Conservation (phyloP, 2,329 filamentous ascomycete genomes). For the Apiospora hydei region DNA sequence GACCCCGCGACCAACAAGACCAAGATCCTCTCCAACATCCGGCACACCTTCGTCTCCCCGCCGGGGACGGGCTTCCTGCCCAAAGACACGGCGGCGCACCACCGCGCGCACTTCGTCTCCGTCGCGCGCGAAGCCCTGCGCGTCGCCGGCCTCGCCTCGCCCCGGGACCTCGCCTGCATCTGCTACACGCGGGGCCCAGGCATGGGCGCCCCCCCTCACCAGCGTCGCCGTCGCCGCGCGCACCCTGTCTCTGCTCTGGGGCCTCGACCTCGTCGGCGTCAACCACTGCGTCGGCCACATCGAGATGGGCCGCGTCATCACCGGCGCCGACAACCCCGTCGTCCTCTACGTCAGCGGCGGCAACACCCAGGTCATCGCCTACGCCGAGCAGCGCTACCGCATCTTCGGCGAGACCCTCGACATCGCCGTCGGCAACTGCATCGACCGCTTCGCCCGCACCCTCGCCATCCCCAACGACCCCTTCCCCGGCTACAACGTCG, state of each 20-base stretch:
- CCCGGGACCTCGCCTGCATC: slow-evolving; percentile 82
- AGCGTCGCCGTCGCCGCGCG: slow-evolving; percentile 86
- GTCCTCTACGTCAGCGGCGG: slow-evolving; percentile 95
- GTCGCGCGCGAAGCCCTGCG: slow-evolving; percentile 82
- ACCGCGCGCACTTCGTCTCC: slow-evolving; percentile 82
- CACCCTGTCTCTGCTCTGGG: slow-evolving; percentile 84
- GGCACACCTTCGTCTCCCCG: slow-evolving; percentile 91
- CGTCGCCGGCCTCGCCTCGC: slow-evolving; percentile 64
- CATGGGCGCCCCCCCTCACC: slow-evolving; percentile 94
- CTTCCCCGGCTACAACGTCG: slow-evolving; percentile 96
- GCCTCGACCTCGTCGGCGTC: slow-evolving; percentile 87
- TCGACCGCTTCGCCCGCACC: slow-evolving; percentile 93
- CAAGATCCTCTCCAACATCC: slow-evolving; percentile 87
- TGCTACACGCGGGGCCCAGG: slow-evolving; percentile 96
- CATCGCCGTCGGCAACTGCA: slow-evolving; percentile 96
- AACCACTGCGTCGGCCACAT: slow-evolving; percentile 99
- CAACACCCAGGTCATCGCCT: slow-evolving; percentile 98
- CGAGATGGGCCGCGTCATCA: slow-evolving; percentile 96
- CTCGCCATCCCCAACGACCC: slow-evolving; percentile 94
- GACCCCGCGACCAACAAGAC: slow-evolving; percentile 61
- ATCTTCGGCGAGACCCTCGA: slow-evolving; percentile 98
- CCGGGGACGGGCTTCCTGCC: slow-evolving; percentile 94
- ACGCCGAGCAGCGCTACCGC: slow-evolving; percentile 90
- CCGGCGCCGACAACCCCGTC: slow-evolving; percentile 87
- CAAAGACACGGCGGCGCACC: slow-evolving; percentile 94